A percentile compares a stretch with the other conserved stretches of the same genome.
These are phyloP conservation scores for Pleurotus tuoliensis DNA, from an alignment of 768 basidiomycete genomes.

Conservation along the genomic window DNA sequence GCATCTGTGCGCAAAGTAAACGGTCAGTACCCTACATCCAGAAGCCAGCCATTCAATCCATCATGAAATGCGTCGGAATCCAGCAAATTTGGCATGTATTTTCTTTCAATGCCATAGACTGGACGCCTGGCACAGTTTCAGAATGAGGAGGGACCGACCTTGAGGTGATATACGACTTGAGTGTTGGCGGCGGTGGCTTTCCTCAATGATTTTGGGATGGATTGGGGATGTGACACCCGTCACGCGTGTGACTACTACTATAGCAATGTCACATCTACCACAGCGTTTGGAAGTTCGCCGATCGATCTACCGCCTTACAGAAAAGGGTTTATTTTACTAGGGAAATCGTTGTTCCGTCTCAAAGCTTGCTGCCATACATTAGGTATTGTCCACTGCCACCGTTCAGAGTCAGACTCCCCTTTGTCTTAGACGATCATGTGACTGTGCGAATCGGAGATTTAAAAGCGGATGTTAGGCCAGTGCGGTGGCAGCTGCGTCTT, in stretches of 20 bases:
- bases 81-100: conserved; percentile 19
- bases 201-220: conserved; percentile 1
- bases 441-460: conserved; percentile 1
- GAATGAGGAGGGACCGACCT: conserved; percentile 25
- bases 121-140: conserved; percentile 13
- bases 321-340: no score
- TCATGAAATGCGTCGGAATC: conserved; percentile 15
- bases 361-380: no score
- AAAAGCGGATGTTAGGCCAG: not conserved
- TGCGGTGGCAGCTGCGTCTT: conserved; percentile 15
- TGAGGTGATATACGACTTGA: conserved; percentile 26
- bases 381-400: no score
- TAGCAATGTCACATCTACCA: not conserved
- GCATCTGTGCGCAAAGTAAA: conserved; percentile 57
- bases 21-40: conserved; percentile 30
- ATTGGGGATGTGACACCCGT: not conserved
- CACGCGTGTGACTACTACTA: not conserved
- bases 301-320: no score
- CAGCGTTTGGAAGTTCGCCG: no score
- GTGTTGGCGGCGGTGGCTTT: conserved; percentile 7
- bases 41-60: conserved; percentile 34
- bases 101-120: conserved; percentile 8
- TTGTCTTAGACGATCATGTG: not conserved
- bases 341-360: no score
- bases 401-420: no score